Evolutionary conservation across 495 filamentous ascomycete species (phyloP), one percentile per base, ranked within the genome.

Genomic region (Daldinia childiae): DNA sequence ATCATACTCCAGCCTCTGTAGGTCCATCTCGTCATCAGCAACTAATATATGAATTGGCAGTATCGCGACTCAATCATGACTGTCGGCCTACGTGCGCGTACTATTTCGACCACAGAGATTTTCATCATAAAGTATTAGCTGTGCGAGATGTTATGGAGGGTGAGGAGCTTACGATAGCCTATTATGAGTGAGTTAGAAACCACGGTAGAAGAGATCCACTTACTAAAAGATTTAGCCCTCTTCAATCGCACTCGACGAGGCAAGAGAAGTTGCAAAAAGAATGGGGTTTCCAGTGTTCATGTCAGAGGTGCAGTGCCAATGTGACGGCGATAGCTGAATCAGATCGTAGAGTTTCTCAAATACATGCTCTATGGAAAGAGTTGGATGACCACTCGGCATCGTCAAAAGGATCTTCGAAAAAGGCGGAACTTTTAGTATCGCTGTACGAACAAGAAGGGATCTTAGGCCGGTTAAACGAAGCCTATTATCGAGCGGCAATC

Each of bases 21-120:
- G 14, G 62, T 29, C 43, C 5, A 30, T 50, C 30, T 34, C 62
- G 30, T 39, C 14, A 43, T 65, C 24, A 3, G 11, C 2, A 55
- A 52, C 64, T 72, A 19, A 72, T 17, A 72, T 9, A 24, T 30
- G 15, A 8, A 38, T 8, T 56, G 29, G 26, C 11, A 78, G 79
- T 82, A 59, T 79, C 80, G 5, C 74, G 82, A 39, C 66, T 82
- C 63, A 84, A 84, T 66, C 82, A 84, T 68, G 81, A 80, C 69
- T 84, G 81, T 64, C 79, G 80, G 0, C 78, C 81, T 7, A 83
- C 82, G 39, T 79, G 79, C 11, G 80, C 81, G 41, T 83, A 84
- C 77, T 77, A 74, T 61, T 83, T 80, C 50, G 77, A 79, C 29
- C 64, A 77, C 38, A 61, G 54, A 6, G 68, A 74, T 1, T 77